Conservation (phyloP, 225 moss, liverwort and hornwort species). For the Polytrichum formosum region DNA sequence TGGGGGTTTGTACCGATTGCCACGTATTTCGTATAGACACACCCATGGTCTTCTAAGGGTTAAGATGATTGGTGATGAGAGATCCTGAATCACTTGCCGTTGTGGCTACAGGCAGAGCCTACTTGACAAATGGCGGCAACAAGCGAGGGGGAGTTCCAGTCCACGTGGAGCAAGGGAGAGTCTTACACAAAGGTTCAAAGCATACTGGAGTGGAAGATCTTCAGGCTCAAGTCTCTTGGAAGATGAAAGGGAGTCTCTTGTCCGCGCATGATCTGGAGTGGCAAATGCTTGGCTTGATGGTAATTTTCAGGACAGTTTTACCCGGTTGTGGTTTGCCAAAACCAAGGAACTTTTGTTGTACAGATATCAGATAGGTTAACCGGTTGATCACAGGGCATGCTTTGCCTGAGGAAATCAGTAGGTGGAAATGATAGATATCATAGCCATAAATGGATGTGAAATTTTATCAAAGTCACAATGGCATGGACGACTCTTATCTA, state of each 20-base stretch:
- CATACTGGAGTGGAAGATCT: slow-evolving; percentile 67
- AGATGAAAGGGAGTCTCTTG: slow-evolving; percentile 72
- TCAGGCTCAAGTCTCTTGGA: slow-evolving; percentile 29
- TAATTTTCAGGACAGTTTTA: no score
- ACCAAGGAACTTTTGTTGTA: no score
- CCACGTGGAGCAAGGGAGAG: slow-evolving; percentile 51
- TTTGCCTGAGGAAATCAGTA: no score
- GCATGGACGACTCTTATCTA: no score
- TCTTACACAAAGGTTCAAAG: slow-evolving; percentile 62
- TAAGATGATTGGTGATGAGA: background rate
- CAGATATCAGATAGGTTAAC: no score
- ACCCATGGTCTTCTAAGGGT: background rate
- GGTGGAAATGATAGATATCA: no score
- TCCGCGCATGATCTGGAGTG: slow-evolving; percentile 29
- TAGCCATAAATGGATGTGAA: no score
- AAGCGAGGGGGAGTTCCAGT: slow-evolving; percentile 31
- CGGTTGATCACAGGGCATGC: no score
- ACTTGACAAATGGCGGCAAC: slow-evolving; percentile 72
- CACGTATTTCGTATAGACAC: background rate
- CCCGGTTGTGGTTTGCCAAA: no score
- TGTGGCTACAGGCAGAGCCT: slow-evolving; percentile 74
- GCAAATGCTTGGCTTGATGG: background rate
- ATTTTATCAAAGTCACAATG: no score
- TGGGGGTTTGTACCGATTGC: background rate
- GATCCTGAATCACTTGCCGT: background rate